A percentile compares a stretch with the other conserved stretches of the same genome.
Conservation (phyloP, 2,329 filamentous ascomycete genomes). For the Fusarium succisae region DNA sequence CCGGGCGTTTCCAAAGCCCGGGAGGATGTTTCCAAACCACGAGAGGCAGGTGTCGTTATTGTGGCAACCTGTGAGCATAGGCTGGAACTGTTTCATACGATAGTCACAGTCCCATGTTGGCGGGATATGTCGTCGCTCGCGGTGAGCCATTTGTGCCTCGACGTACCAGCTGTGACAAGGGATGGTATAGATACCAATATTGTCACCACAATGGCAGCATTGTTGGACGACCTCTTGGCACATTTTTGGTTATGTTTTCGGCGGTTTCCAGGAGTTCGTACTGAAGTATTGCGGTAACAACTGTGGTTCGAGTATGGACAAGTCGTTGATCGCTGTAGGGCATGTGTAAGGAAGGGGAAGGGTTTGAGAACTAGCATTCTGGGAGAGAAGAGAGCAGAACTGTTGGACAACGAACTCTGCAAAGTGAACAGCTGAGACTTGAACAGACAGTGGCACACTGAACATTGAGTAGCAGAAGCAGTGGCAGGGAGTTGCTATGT, state of each 20-base stretch:
- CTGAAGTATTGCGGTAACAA: neutral
- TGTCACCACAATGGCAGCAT: conserved; percentile 26
- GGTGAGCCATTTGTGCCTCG: neutral
- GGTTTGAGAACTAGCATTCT: neutral
- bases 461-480: neutral
- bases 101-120: neutral
- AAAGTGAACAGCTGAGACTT: neutral
- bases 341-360: neutral
- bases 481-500: neutral
- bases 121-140: neutral
- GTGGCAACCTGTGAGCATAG: conserved; percentile 17
- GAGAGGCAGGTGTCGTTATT: conserved; percentile 21
- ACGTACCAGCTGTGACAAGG: conserved; percentile 2
- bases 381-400: too few relatives aligned
- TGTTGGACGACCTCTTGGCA: conserved; percentile 1
- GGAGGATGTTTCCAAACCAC: conserved; percentile 6
- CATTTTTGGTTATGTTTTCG: neutral
- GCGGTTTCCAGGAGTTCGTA: too few relatives aligned
- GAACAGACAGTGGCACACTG: neutral
- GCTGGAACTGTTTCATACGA: neutral
- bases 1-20: neutral
- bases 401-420: neutral
- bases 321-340: neutral
- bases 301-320: neutral
- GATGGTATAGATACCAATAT: neutral